These are phyloP conservation scores for Kurtzmaniella natalensis DNA, from an alignment of 1,139 yeast species.

Conservation along the genomic window DNA sequence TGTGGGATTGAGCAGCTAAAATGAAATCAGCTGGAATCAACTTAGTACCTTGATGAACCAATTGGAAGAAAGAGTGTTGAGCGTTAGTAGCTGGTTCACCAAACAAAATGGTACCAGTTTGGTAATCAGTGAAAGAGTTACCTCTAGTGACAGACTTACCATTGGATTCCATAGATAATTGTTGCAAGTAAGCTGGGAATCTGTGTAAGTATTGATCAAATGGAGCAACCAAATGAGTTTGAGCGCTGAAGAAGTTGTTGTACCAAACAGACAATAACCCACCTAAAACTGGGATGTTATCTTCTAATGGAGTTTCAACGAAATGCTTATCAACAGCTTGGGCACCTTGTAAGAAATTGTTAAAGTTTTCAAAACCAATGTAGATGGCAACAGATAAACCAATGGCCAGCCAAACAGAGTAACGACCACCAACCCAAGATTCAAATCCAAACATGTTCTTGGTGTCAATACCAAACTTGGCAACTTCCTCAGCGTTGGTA, in stretches of 20 bases:
- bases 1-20: slow-evolving; percentile 95
- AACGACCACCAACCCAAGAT: slow-evolving; percentile 99
- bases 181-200: slow-evolving; percentile 98
- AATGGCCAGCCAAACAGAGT: slow-evolving; percentile 98
- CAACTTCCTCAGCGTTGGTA: slow-evolving; percentile 86
- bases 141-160: slow-evolving; percentile 97
- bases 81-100: slow-evolving; percentile 99
- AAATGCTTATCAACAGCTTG: slow-evolving; percentile 96
- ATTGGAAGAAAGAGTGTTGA: slow-evolving; percentile 98
- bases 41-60: slow-evolving; percentile 98
- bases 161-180: slow-evolving; percentile 97
- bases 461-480: slow-evolving; percentile 94
- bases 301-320: slow-evolving; percentile 73
- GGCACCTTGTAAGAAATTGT: slow-evolving; percentile 89
- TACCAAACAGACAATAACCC: slow-evolving; percentile 96
- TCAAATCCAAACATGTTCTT: slow-evolving; percentile 98
- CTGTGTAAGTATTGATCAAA: slow-evolving; percentile 98
- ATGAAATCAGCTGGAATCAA: slow-evolving; percentile 95
- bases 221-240: slow-evolving; percentile 97
- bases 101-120: slow-evolving; percentile 90
- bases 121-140: slow-evolving; percentile 85
- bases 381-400: slow-evolving; percentile 93
- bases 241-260: slow-evolving; percentile 96
- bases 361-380: slow-evolving; percentile 93
- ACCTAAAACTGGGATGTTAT: slow-evolving; percentile 90